Conservation (phyloP, 192 early-diverging fungal genomes). For the Cladochytrium replicatum region DNA sequence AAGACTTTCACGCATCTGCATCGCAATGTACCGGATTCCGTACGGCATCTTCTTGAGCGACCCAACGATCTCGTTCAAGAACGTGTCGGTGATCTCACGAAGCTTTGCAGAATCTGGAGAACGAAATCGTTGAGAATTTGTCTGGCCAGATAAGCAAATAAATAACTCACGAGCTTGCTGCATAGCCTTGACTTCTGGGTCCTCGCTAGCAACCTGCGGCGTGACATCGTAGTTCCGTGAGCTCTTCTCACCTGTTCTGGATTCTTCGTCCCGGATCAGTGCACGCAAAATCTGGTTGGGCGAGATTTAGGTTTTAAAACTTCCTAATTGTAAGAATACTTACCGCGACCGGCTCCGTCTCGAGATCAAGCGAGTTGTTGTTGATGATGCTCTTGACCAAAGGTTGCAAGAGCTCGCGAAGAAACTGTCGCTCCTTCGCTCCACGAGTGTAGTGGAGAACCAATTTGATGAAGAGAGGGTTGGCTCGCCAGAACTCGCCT, state of each 20-base stretch:
- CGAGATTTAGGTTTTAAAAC: too few species aligned
- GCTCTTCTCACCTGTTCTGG: constrained; percentile 72
- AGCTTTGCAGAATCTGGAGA: constrained; percentile 69
- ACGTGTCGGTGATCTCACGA: constrained; percentile 68
- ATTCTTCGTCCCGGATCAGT: constrained; percentile 83
- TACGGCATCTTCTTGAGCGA: constrained; percentile 86
- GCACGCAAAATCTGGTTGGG: constrained; percentile 76
- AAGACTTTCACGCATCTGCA: constrained; percentile 70
- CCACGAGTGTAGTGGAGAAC: constrained; percentile 92
- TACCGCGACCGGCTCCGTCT: constrained; percentile 63
- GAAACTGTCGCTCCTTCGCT: constrained; percentile 86
- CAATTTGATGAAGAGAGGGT: constrained; percentile 95
- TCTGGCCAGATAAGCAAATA: constrained; percentile 12
- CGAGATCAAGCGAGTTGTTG: constrained; percentile 72
- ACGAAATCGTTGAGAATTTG: too few species aligned
- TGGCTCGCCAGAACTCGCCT: constrained; percentile 87
- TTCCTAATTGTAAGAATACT: too few species aligned
- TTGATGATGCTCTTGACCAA: constrained; percentile 70
- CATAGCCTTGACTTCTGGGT: constrained; percentile 53
- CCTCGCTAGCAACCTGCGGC: constrained; percentile 68
- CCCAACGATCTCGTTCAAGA: constrained; percentile 68
- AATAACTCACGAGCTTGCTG: constrained; percentile 25
- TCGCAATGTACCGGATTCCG: constrained; percentile 92
- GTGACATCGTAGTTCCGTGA: constrained; percentile 64
- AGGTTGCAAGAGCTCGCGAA: constrained; percentile 77